Evolutionary conservation across 2,329 filamentous ascomycete genomes (phyloP), one percentile per base, ranked within the genome.

Genomic region (Fusarium heterosporum): DNA sequence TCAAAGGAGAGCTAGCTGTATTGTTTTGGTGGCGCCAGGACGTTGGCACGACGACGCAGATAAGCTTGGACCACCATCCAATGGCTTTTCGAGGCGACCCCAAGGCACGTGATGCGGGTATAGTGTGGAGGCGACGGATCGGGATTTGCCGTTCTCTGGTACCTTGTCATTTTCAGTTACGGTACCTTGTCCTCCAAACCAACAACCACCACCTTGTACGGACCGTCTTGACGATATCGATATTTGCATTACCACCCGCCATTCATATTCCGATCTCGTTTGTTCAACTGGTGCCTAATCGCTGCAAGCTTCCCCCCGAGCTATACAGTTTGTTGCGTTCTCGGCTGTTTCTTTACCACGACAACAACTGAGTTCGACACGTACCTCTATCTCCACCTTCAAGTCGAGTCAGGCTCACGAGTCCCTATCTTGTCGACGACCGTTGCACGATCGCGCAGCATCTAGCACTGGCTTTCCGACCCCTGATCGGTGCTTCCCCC

Each of bases 91-190:
- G n/a, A n/a, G 16, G 46, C 29, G 38, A 43, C 40, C 49, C 19
- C 26, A 34, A 38, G 30, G 17, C 74, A 76, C 75, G 75, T 76
- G 75, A 76, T 69, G 42, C 60, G 55, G 56, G 55, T 64, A 53
- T 49, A 48, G 49, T 55, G 61, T 41, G 54, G 50, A 45, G 36
- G 49, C 13, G 42, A 52, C 70, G 72, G 69, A 68, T 63, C 74
- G 74, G 74, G 72, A 74, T 70, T 69, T 76, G 62, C 71, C 69
- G 67, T 72, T 55, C 56, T 70, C 68, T 66, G 61, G 64, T 67
- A 58, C 69, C 67, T 70, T 68, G 71, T 70, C 74, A 67, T 75
- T 76, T 75, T 75, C 73, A 72, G 69, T 70, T 71, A 69, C 73
- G 70, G 68, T 72, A 69, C 75, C 74, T 74, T 75, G 69, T 73